These are phyloP conservation scores for Infundibulicybe gibba DNA, from an alignment of 768 basidiomycete genomes.

Conservation along the genomic window DNA sequence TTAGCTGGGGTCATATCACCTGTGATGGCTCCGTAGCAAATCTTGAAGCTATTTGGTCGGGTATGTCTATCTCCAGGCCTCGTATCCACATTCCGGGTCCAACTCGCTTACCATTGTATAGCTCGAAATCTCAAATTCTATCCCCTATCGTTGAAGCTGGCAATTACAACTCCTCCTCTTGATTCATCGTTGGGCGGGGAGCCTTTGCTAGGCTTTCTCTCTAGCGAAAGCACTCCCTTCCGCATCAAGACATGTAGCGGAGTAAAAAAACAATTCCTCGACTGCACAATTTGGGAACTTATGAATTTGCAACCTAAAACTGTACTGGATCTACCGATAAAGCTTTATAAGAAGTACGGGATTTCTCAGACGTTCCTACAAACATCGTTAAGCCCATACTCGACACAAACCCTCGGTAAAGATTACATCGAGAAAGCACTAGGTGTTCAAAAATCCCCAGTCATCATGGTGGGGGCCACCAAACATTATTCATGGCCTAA, in stretches of 20 bases:
- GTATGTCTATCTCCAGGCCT: slow-evolving; percentile 2
- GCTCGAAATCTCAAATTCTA: slow-evolving; percentile 47
- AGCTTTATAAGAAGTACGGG: slow-evolving; percentile 26
- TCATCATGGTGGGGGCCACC: slow-evolving; percentile 23
- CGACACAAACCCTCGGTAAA: slow-evolving; percentile 33
- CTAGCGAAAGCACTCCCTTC: slow-evolving; percentile 14
- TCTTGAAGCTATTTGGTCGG: slow-evolving; percentile 42
- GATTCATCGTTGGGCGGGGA: slow-evolving; percentile 24
- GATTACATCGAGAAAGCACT: slow-evolving; percentile 21
- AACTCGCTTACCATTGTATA: slow-evolving; percentile 11
- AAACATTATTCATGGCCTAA: slow-evolving; percentile 49
- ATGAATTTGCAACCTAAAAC: slow-evolving; percentile 31
- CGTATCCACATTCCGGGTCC: not conserved
- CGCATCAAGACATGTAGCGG: slow-evolving; percentile 19
- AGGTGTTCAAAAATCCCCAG: slow-evolving; percentile 15
- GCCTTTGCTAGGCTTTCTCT: too few relatives aligned
- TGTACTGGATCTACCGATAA: slow-evolving; percentile 30
- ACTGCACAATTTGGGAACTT: slow-evolving; percentile 33
- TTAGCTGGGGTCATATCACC: slow-evolving; percentile 33
- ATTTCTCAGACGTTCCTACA: slow-evolving; percentile 28
- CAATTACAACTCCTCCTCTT: slow-evolving; percentile 22
- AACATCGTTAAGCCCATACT: slow-evolving; percentile 21
- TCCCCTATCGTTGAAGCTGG: slow-evolving; percentile 30
- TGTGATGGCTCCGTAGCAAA: slow-evolving; percentile 42
- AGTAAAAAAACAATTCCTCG: slow-evolving; percentile 17